Evolutionary conservation across 345 rosid species (phyloP), one percentile per base, ranked within the genome.

Genomic region (Ceriops zippeliana): DNA sequence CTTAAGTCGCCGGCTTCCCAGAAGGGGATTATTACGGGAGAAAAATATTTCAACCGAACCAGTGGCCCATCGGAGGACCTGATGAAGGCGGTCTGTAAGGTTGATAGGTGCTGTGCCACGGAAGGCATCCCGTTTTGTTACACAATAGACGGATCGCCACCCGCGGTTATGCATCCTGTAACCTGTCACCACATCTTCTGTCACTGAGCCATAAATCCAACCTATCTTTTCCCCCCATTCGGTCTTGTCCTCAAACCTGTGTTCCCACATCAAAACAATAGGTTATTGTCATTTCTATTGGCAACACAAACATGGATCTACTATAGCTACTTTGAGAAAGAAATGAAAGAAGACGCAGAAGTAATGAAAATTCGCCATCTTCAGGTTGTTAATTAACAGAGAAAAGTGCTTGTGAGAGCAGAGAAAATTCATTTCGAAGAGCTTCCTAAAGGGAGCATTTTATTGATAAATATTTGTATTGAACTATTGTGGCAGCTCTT

Each of bases 131-230:
- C 98, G 84, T 63, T 90, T 93, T 4, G 98, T 93, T 47, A 93
- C 75, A 65, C 98, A 93, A 73, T 93, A 93, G 20, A 93, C 76
- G 0, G 98, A 93, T 30, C 98, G 66, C 98, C 98, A 93, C 16
- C 98, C 98, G 3, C 98, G 90, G 85, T 93, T 93, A 79, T 93
- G 98, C 97, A 93, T 93, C 56, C 98, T 81, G 62, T 90, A 93
- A 1, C 98, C 98, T 0, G 98, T 93, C 27, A 93, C 96, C 66
- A 93, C 98, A 35, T 92, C 97, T 73, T 85, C 90, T 2, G 92
- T 87, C 24, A 87, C 92, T 0, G 92, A 87, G 1, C 92, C 92
- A 56, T 92, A 92, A 59, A 92, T 92, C 98, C 98, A 93, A 19
- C 98, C 98, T 46, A 87, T 70, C 75, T 87, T 87, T 0, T 83